Conservation (phyloP, 1,284 basidiomycete species). For the Tremellales sp. region DNA sequence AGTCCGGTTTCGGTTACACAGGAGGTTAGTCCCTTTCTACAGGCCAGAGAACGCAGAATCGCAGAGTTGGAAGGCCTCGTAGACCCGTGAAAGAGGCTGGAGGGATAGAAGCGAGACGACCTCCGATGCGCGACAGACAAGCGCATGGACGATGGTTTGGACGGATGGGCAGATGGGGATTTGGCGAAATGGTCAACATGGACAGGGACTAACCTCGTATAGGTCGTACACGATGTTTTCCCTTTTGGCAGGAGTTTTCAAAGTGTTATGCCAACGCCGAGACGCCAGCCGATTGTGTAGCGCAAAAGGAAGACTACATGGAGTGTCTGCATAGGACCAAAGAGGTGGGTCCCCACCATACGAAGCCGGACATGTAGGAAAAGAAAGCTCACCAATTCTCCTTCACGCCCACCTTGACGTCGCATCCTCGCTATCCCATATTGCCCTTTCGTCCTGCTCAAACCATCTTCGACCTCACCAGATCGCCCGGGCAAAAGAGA, state of each 20-base stretch:
- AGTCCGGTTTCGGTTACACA: constrained; percentile 63
- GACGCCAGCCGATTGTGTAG: constrained; percentile 65
- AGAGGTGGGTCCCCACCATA: constrained; percentile 59
- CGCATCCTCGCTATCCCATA: constrained; percentile 1
- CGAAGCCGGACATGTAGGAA: neutral
- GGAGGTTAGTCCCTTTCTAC: constrained; percentile 54
- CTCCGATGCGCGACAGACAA: neutral
- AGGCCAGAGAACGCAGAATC: neutral
- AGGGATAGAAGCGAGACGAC: neutral
- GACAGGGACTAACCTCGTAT: constrained; percentile 7
- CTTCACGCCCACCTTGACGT: neutral
- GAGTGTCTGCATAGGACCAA: constrained; percentile 90
- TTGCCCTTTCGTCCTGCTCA: neutral
- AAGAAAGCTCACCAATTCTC: neutral
- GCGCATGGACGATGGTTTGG: neutral
- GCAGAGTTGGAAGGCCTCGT: neutral
- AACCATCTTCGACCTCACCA: constrained; percentile 35
- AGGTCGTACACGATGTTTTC: constrained; percentile 87
- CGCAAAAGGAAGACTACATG: constrained; percentile 80
- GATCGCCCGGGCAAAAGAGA: constrained; percentile 67
- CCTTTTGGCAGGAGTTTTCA: constrained; percentile 87
- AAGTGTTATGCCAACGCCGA: constrained; percentile 89
- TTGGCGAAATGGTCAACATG: neutral
- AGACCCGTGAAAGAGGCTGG: no score
- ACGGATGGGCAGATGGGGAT: neutral